A percentile compares a stretch with the other conserved stretches of the same genome.
Conservation (phyloP, 140 eudicot genomes). For the Bidens hawaiensis region DNA sequence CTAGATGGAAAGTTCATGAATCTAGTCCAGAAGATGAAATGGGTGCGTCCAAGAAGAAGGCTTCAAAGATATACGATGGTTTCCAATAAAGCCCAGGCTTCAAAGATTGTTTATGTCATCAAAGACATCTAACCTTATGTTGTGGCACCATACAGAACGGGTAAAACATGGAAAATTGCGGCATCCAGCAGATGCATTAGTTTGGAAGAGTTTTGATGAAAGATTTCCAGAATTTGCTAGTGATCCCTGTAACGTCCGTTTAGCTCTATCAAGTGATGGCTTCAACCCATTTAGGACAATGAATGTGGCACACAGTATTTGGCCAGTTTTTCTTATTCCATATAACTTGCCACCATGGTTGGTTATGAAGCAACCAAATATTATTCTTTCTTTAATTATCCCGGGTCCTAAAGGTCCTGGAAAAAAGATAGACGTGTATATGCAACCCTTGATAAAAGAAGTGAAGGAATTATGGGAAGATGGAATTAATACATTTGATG, state of each 20-base stretch:
- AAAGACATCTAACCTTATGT: neutral
- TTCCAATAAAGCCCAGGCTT: neutral
- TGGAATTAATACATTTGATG: no score
- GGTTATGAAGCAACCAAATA: no score
- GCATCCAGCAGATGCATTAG: neutral
- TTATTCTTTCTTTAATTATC: no score
- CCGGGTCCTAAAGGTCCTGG: neutral
- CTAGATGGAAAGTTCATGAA: neutral
- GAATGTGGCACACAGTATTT: no score
- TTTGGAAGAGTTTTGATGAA: neutral
- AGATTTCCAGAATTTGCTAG: neutral
- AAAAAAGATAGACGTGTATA: neutral
- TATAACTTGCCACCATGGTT: no score
- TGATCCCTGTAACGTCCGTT: no score
- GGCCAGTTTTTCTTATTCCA: neutral
- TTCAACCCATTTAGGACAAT: no score
- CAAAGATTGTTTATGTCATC: slow-evolving; percentile 1
- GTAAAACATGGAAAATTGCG: neutral
- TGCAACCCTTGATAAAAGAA: neutral
- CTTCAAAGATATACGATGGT: neutral
- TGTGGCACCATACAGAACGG: no score
- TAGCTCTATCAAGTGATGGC: no score
- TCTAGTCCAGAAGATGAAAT: neutral
- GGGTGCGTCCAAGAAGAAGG: neutral
- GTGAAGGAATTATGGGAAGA: no score